Evolutionary conservation across 106 monocot genomes (phyloP).

Genomic region (Phalaenopsis aphrodite): DNA sequence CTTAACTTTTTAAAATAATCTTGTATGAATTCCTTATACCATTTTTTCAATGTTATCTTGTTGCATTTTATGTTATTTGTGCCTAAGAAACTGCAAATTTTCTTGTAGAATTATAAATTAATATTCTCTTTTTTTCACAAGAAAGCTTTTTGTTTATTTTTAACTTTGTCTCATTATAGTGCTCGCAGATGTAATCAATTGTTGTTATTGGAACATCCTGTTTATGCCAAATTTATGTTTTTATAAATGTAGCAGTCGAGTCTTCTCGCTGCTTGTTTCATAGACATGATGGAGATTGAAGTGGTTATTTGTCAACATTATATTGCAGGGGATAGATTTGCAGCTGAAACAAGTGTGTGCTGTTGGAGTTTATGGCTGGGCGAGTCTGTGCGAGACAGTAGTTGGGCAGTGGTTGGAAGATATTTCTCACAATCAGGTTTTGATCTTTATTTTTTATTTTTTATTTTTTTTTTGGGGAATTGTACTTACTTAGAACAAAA

Average conservation of each 20-base stretch:
- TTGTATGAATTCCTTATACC: neutral
- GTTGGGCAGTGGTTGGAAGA: constrained; percentile 94
- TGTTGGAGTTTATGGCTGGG: constrained; percentile 87
- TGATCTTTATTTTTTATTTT: neutral
- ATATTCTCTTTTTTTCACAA: neutral
- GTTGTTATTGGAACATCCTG: neutral
- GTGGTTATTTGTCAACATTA: neutral
- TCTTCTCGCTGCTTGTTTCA: constrained; percentile 5
- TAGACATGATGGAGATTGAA: neutral
- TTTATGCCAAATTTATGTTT: constrained; percentile 3
- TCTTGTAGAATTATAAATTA: neutral
- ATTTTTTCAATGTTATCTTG: neutral
- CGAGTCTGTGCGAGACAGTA: constrained; percentile 69
- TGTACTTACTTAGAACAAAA: too few species aligned
- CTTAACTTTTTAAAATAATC: neutral
- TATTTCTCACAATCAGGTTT: constrained; percentile 93
- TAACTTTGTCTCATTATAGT: neutral
- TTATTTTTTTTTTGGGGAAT: neutral
- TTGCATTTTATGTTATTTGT: neutral
- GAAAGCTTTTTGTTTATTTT: neutral
- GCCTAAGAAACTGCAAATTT: neutral
- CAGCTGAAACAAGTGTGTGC: constrained; percentile 72
- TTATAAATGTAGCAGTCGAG: neutral
- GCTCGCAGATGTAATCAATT: neutral
- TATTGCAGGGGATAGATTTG: constrained; percentile 87